Evolutionary conservation across 2,329 filamentous ascomycete species (phyloP).

Genomic region (Pezicula carpinea): DNA sequence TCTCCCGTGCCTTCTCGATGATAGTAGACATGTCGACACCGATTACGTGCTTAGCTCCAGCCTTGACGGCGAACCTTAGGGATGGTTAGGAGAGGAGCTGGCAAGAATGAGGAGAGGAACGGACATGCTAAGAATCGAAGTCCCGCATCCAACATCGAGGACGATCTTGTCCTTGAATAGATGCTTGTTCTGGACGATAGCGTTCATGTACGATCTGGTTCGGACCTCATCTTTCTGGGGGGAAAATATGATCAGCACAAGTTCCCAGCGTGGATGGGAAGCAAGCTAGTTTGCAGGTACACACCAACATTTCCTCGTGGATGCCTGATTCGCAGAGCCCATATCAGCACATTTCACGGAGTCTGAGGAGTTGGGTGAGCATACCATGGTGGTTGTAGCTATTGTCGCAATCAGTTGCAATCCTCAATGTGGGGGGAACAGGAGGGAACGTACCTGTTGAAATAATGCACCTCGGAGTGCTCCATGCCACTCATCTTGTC

Average conservation of each 20-base stretch:
- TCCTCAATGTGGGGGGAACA: background rate
- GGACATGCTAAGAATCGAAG: constrained; percentile 97
- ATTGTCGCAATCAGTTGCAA: constrained; percentile 21
- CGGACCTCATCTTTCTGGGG: constrained; percentile 94
- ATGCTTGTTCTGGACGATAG: constrained; percentile 95
- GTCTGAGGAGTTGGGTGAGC: constrained; percentile 26
- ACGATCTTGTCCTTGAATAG: constrained; percentile 89
- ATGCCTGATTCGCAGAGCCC: constrained; percentile 58
- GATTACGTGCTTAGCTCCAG: constrained; percentile 96
- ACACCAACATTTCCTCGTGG: constrained; percentile 96
- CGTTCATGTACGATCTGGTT: constrained; percentile 92
- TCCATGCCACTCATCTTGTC: constrained; percentile 39
- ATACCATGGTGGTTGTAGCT: constrained; percentile 98
- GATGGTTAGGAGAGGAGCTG: constrained; percentile 2
- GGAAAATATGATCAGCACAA: constrained; percentile 17
- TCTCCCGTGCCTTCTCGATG: constrained; percentile 96
- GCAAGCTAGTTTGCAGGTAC: constrained; percentile 34
- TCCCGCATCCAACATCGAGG: constrained; percentile 95
- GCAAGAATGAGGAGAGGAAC: constrained; percentile 28
- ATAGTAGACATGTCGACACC: constrained; percentile 99
- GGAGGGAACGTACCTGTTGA: constrained; percentile 70
- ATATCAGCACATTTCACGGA: constrained; percentile 28
- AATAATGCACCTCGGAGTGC: constrained; percentile 91
- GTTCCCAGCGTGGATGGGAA: constrained; percentile 7
- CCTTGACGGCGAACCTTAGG: constrained; percentile 90